Evolutionary conservation across 768 basidiomycete species (phyloP).

Genomic region (Kwoniella sp.): DNA sequence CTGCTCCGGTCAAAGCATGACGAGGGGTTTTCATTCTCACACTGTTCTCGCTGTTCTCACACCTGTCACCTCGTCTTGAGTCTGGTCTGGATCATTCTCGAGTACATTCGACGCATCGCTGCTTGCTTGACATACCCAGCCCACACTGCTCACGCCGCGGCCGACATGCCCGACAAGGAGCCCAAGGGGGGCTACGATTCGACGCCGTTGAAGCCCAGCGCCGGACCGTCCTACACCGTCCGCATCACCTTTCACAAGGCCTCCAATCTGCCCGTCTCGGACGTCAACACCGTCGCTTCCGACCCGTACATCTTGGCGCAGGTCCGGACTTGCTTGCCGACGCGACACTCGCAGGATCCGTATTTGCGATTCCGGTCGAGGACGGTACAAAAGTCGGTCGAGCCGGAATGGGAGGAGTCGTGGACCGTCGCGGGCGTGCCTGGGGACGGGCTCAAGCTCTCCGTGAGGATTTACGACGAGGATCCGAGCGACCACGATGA

Average conservation of each 20-base stretch:
- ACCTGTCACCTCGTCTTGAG: no score
- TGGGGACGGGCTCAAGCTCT: constrained; percentile 29
- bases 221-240: constrained; percentile 34
- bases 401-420: constrained; percentile 34
- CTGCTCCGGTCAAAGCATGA: no score
- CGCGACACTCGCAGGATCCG: constrained; percentile 35
- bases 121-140: neutral
- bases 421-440: constrained; percentile 45
- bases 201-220: constrained; percentile 29
- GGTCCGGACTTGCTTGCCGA: constrained; percentile 22
- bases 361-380: constrained; percentile 32
- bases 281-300: constrained; percentile 30
- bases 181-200: constrained; percentile 42
- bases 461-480: constrained; percentile 39
- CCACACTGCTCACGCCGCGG: no score
- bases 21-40: no score
- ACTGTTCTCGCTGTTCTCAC: no score
- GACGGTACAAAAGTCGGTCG: constrained; percentile 25
- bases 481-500: constrained; percentile 47
- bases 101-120: no score
- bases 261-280: constrained; percentile 39
- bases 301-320: constrained; percentile 45
- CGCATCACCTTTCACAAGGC: constrained; percentile 44
- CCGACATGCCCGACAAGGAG: constrained; percentile 23
- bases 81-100: no score